A percentile compares a stretch with the other conserved stretches of the same genome.
These are phyloP conservation scores for Teunomyces kruisii DNA, from an alignment of 805 yeast genomes.

Conservation along the genomic window DNA sequence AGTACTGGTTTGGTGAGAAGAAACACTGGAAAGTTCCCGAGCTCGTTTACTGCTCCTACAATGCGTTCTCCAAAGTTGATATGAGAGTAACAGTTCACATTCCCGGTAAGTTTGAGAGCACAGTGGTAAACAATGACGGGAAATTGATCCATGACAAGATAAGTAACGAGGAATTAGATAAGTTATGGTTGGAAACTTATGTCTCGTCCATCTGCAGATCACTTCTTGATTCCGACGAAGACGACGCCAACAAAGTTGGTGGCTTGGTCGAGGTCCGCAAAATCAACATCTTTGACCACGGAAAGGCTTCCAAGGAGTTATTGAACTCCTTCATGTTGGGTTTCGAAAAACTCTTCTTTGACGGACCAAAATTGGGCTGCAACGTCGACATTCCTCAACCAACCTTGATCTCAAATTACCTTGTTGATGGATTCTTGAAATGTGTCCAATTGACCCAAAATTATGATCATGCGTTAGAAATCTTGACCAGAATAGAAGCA, in stretches of 20 bases:
- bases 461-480: conserved; percentile 59
- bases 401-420: conserved; percentile 59
- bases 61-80: conserved; percentile 61
- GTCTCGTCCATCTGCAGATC: conserved; percentile 74
- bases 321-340: conserved; percentile 54
- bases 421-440: conserved; percentile 72
- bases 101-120: conserved; percentile 70
- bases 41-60: conserved; percentile 66
- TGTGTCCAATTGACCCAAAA: conserved; percentile 64
- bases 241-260: conserved; percentile 51
- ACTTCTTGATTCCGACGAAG: conserved; percentile 64
- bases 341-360: conserved; percentile 63
- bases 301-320: conserved; percentile 43
- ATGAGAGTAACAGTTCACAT: conserved; percentile 70
- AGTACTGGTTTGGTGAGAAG: conserved; percentile 78
- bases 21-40: conserved; percentile 70
- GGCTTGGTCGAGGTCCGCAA: conserved; percentile 82
- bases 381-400: conserved; percentile 70
- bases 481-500: conserved; percentile 51
- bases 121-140: conserved; percentile 51
- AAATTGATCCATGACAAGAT: conserved; percentile 50
- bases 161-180: conserved; percentile 55
- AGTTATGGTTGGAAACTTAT: conserved; percentile 51
- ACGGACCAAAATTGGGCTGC: conserved; percentile 67
- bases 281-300: conserved; percentile 66